phyloP scores from a whole-genome alignment of 768 basidiomycete genomes.

The Hericium rajendrae region DNA sequence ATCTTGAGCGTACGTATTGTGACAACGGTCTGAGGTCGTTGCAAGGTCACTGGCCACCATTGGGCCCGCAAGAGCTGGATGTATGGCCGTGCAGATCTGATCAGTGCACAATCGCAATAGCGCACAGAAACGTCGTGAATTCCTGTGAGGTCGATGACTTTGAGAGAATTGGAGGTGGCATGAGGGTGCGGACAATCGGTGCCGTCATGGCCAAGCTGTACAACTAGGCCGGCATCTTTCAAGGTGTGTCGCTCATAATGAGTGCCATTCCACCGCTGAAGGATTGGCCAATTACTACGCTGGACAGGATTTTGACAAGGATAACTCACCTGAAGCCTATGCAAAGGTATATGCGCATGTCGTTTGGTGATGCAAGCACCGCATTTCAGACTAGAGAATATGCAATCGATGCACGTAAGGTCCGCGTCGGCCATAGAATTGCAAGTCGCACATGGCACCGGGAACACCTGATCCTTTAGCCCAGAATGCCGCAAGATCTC shows the following conservation, averaged over 20 bases:
- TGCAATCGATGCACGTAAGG: neutral
- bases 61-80: slow-evolving; percentile 3
- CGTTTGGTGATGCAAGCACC: neutral
- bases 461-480: neutral
- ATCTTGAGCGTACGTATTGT: slow-evolving; percentile 10
- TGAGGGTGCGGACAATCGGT: neutral
- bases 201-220: neutral
- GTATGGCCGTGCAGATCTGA: neutral
- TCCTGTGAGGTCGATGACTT: neutral
- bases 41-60: slow-evolving; percentile 12
- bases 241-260: neutral
- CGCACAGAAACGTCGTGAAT: neutral
- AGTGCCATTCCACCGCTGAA: neutral
- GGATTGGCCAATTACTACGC: no score
- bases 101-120: neutral
- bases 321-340: neutral
- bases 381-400: neutral
- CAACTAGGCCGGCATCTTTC: neutral
- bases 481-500: neutral
- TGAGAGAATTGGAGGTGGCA: neutral
- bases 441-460: neutral
- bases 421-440: neutral
- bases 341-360: neutral
- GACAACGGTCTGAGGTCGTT: slow-evolving; percentile 6
- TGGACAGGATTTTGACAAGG: no score